Evolutionary conservation across 2,329 filamentous ascomycete genomes (phyloP).

Genomic region (Sporothrix globosa): DNA sequence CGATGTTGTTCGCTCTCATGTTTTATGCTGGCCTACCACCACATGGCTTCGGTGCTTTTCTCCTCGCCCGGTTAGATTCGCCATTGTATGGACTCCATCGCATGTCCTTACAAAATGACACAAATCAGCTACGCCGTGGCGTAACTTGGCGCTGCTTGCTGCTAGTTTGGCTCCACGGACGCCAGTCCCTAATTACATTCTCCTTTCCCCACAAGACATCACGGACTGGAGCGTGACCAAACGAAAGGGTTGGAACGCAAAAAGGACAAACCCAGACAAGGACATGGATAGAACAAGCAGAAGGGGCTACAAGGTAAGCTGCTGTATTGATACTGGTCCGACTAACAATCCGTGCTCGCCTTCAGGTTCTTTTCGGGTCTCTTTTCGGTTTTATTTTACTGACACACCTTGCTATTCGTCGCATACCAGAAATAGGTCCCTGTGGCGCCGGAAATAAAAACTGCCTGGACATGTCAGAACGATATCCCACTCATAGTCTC

Average conservation of each 20-base stretch:
- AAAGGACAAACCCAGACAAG: background rate
- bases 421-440: background rate
- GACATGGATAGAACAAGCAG: background rate
- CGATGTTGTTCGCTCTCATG: too few relatives aligned
- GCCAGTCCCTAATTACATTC: too few relatives aligned
- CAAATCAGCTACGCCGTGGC: constrained; percentile 12
- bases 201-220: too few relatives aligned
- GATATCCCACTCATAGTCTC: background rate
- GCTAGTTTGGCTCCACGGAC: background rate
- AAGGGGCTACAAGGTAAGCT: background rate
- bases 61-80: background rate
- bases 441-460: constrained; percentile 6
- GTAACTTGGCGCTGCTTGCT: too few relatives aligned
- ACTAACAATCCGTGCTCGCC: constrained; percentile 9
- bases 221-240: too few relatives aligned
- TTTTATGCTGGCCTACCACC: too few relatives aligned
- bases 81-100: background rate
- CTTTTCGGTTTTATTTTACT: too few relatives aligned
- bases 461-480: constrained; percentile 7
- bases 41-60: constrained; percentile 8
- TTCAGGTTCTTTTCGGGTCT: background rate
- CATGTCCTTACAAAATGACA: constrained; percentile 1
- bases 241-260: background rate
- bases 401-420: background rate
- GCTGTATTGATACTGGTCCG: background rate